Base-by-base conservation (phyloP, 805 yeast genomes). In the Kodamaea laetipori region DNA sequence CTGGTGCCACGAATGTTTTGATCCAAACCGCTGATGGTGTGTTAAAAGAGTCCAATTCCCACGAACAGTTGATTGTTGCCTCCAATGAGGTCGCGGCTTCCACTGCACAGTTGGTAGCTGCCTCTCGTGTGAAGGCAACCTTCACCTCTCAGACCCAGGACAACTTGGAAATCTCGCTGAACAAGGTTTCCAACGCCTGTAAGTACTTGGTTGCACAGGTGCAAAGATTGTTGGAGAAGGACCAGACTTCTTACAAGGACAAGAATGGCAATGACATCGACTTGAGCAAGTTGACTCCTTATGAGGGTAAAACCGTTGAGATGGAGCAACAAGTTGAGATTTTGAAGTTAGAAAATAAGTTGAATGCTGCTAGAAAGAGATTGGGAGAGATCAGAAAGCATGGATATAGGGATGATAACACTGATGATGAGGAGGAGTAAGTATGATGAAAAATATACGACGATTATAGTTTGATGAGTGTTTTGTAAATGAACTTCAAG, bases 321-420 rank as follows among this genome's bases (percentile, higher is more conserved):
- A 86, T 89, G 95, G 95, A 88, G 58, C 96, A 88, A 63, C 97
- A 89, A 61, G 96, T 89, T 5, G 90, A 86, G 58, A 89, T 90
- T 39, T 71, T 89, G 63, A 86, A 86, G 62, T 71, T 89, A 44
- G 96, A 89, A 56, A 86, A 86, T 53, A 77, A 84, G 36, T 71
- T 90, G 53, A 67, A 67, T 37, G 63, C 77, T 15, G 94, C 96
- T 1, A 74, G 96, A 60, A 87, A 86, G 66, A 78, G 86, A 55
- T 70, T 89, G 48, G 94, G 95, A 21, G 95, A 86, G 52, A 89
- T 90, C 48, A 73, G 97, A 61, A 85, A 84, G 62, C 80, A 76
- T 43, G 84, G 90, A 44, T 89, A 89, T 61, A 72, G 74, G 46
- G 86, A 81, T 51, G 86, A 81, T 52, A 71, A 56, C 30, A 61